A percentile compares a stretch with the other conserved stretches of the same genome.
Evolutionary conservation across 352 stramenopile genomes (phyloP).

Genomic region (Phytophthora kernoviae): DNA sequence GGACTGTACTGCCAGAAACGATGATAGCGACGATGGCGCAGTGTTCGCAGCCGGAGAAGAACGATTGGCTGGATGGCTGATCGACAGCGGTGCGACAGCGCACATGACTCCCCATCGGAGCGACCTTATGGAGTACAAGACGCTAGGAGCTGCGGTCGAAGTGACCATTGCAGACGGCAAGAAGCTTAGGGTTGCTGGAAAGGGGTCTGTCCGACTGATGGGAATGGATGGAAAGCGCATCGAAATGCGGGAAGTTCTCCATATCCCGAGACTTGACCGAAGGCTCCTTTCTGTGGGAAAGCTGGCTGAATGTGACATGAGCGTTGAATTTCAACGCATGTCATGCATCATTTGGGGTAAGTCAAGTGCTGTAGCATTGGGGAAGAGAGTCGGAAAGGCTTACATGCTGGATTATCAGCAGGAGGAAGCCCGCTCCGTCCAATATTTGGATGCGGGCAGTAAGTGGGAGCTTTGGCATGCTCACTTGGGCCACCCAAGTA

Average conservation of each 20-base stretch:
- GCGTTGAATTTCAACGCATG: constrained; percentile 15
- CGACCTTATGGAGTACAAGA: constrained; percentile 5
- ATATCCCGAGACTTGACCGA: constrained; percentile 20
- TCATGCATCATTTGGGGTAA: constrained; percentile 15
- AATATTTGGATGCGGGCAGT: neutral
- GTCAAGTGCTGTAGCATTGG: too few species aligned
- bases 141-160: constrained; percentile 1
- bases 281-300: constrained; percentile 22
- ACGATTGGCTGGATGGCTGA: constrained; percentile 3
- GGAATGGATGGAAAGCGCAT: neutral
- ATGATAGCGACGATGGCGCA: neutral
- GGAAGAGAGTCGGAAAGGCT: too few species aligned
- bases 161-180: constrained; percentile 27
- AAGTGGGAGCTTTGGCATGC: constrained; percentile 2
- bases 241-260: neutral
- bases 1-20: neutral
- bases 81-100: constrained; percentile 16
- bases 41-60: constrained; percentile 1
- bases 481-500: neutral
- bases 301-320: constrained; percentile 11
- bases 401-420: neutral
- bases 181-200: constrained; percentile 11
- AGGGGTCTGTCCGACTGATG: constrained; percentile 6
- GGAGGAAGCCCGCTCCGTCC: neutral
- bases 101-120: constrained; percentile 11